Conservation (phyloP, 1,284 basidiomycete genomes). For the Puccinia polysora region DNA sequence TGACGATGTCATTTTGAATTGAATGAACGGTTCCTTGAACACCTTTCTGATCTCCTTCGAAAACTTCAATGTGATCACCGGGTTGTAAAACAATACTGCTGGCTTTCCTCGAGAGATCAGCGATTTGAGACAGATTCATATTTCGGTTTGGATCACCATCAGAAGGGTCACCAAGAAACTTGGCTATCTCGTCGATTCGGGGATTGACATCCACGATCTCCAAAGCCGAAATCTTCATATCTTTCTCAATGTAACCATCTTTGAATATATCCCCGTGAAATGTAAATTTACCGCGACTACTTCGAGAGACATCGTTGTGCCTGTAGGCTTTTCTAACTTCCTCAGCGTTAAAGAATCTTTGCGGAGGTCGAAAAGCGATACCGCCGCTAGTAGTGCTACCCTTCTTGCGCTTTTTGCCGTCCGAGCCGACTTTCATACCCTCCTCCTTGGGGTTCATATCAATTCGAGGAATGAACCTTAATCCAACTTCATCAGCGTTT, state of each 20-base stretch:
- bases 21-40: conserved; percentile 86
- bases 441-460: conserved; percentile 87
- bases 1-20: conserved; percentile 77
- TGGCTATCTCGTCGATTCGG: conserved; percentile 90
- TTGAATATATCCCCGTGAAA: conserved; percentile 91
- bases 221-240: conserved; percentile 76
- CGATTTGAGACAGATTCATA: conserved; percentile 76
- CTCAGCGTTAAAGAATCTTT: conserved; percentile 88
- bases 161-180: conserved; percentile 58
- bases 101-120: conserved; percentile 78
- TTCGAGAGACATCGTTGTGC: conserved; percentile 65
- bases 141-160: conserved; percentile 56
- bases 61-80: conserved; percentile 94
- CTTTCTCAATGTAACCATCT: conserved; percentile 94
- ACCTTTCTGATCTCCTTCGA: conserved; percentile 91
- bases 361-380: conserved; percentile 70
- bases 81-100: conserved; percentile 87
- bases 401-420: conserved; percentile 62
- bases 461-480: conserved; percentile 93
- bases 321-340: conserved; percentile 86
- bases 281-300: conserved; percentile 63
- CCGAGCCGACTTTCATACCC: conserved; percentile 55
- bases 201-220: conserved; percentile 87
- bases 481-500: conserved; percentile 86
- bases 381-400: conserved; percentile 57